Base-by-base conservation (phyloP, 2,329 filamentous ascomycete genomes). In the Hypoxylon sp. region DNA sequence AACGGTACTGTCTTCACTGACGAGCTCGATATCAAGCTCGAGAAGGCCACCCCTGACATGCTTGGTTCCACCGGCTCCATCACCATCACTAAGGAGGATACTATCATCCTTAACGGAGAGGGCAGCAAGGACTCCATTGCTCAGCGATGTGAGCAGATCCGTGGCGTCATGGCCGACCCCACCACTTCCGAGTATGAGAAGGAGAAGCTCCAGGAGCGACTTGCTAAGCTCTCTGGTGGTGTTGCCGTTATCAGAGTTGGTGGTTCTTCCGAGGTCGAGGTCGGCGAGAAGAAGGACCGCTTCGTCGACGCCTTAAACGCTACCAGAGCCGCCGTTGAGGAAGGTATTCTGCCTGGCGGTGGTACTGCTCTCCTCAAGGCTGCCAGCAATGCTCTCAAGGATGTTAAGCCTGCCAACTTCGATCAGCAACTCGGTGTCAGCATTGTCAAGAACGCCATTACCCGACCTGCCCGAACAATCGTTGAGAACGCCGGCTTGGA, bases 41-140 rank as follows among this genome's bases (percentile, higher is more conserved):
- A 99, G 87, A 99, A 98, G 91, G 92, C 93, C 69, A 98, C 95
- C 53, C 87, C 92, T 70, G 96, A 98, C 76, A 93, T 97, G 91
- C 93, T 99, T 79, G 96, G 96, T 75, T 96, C 94, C 67, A 98
- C 96, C 75, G 96, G 96, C 73, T 96, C 95, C 78, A 98, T 99
- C 86, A 98, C 96, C 82, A 98, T 99, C 85, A 99, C 96, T 82
- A 99, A 99, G 90, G 96, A 99, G 86, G 96, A 99, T 84, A 99
- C 96, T 77, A 98, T 99, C 82, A 91, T 99, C 80, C 90, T 99
- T 71, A 99, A 99, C 83, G 96, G 96, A 64, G 94, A 97, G 79
- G 96, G 96, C 73, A 92, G 86, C 91, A 98, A 98, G 89, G 96
- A 99, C 80, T 82, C 88, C 74, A 97, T 99, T 78, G 85, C 92